Percentiles rank a stretch among this genome's conserved stretches.
These are phyloP conservation scores for Trichophyton schoenleinii DNA, from an alignment of 2,329 filamentous ascomycete genomes.

Conservation along the genomic window DNA sequence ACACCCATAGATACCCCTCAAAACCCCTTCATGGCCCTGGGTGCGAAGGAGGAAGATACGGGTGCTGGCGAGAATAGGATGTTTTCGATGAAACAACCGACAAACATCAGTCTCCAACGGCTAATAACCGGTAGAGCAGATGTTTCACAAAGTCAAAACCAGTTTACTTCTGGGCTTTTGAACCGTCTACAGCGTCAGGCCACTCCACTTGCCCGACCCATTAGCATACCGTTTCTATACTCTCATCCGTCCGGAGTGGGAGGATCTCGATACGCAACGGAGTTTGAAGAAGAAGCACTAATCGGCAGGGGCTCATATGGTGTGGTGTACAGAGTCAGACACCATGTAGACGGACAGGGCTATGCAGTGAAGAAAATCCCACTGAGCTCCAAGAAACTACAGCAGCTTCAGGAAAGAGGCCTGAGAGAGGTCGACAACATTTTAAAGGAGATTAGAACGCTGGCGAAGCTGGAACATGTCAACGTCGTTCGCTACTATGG, in stretches of 20 bases:
- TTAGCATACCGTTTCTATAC: constrained; percentile 9
- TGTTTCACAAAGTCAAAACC: constrained; percentile 5
- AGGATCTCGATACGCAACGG: constrained; percentile 36
- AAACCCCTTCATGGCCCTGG: not conserved
- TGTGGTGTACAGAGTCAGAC: constrained; percentile 48
- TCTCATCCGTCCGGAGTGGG: constrained; percentile 6
- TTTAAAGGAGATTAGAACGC: constrained; percentile 48
- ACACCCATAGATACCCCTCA: not conserved
- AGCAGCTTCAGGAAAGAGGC: constrained; percentile 40
- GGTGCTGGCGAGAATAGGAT: not conserved
- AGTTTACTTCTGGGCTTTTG: constrained; percentile 8
- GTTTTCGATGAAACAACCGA: not conserved
- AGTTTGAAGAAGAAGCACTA: constrained; percentile 42
- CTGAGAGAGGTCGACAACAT: constrained; percentile 44
- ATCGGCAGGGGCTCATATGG: constrained; percentile 56
- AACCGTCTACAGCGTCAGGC: constrained; percentile 13
- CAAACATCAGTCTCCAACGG: constrained; percentile 4
- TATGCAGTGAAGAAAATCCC: constrained; percentile 58
- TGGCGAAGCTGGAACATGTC: constrained; percentile 50
- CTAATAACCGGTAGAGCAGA: constrained; percentile 10
- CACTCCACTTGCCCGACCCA: constrained; percentile 13
- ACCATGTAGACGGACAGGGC: constrained; percentile 48
- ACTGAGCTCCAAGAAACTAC: constrained; percentile 41
- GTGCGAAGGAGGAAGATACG: not conserved
- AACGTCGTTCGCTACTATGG: constrained; percentile 56